Base-by-base conservation (phyloP, 345 rosid genomes). In the Boechera stricta region DNA sequence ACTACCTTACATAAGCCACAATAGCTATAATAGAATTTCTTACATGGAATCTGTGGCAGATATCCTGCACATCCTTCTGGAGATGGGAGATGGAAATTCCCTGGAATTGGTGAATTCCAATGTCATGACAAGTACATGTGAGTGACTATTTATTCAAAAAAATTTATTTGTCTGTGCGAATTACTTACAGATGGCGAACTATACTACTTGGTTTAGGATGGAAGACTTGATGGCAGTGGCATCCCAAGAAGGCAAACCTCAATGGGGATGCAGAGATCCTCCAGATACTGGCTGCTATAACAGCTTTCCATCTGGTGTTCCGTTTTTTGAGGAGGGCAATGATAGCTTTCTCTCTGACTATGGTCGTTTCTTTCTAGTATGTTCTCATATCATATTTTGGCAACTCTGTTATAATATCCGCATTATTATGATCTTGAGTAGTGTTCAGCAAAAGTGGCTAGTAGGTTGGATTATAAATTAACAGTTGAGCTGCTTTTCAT, bases 101-200 rank as follows among this genome's bases (percentile, higher is more conserved):
- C 89, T 76, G 91, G 91, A 67, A 88, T 86, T 42, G 91, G 91
- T 82, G 91, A 88, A 88, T 88, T 88, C 44, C 91, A 88, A 59
- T 88, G 91, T 67, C 86, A 88, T 77, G 91, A 88, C 84, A 88
- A 88, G 78, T 88, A 88, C 80, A 88, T 88, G 91, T 88, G 78
- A 77, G 91, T 70, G 45, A 67, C 77, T 73, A 55, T 74, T 83
- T 63, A 52, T 83, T 67, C 53, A 57, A 65, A 62, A 10, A 0
- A 48, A 52, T 73, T 39, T 8, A n/a, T 16, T 69, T 57, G 1
- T 54, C 6, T 72, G 38, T 75, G 42, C 16, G 36, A 29, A 58
- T 31, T 4, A 47, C 72, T 69, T 79, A 28, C 80, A 69, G 54
- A 68, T 61, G 55, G 52, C 60, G 70, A 74, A 42, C 51, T 48